phyloP scores from a whole-genome alignment of 805 yeast species.

The Candida ulmi region DNA sequence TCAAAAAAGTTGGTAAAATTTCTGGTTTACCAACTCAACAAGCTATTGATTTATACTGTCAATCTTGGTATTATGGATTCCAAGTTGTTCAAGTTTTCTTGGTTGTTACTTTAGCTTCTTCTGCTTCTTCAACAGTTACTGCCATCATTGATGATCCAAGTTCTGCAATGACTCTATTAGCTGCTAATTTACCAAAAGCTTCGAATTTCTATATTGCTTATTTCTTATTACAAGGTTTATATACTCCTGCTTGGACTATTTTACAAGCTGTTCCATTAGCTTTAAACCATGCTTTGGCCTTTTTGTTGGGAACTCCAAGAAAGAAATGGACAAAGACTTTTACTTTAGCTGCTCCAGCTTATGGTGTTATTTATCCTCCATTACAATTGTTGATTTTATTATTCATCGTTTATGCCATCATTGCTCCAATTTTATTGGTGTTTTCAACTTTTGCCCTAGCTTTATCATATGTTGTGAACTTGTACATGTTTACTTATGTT shows the following conservation, averaged over 20 bases:
- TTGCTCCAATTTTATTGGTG: constrained; percentile 67
- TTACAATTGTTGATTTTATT: constrained; percentile 73
- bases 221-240: constrained; percentile 74
- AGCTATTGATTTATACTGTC: constrained; percentile 74
- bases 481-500: constrained; percentile 63
- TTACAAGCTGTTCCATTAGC: constrained; percentile 72
- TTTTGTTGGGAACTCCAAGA: constrained; percentile 86
- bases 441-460: constrained; percentile 57
- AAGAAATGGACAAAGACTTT: constrained; percentile 80
- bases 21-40: constrained; percentile 71
- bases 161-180: constrained; percentile 68
- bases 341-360: constrained; percentile 58
- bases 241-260: constrained; percentile 69
- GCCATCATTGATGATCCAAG: constrained; percentile 61
- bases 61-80: constrained; percentile 85
- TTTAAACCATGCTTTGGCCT: constrained; percentile 63
- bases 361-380: constrained; percentile 80
- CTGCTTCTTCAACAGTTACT: constrained; percentile 73
- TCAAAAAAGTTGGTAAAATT: constrained; percentile 68
- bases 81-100: constrained; percentile 86
- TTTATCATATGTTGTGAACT: constrained; percentile 54
- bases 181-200: constrained; percentile 78
- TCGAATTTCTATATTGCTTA: constrained; percentile 86
- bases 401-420: constrained; percentile 68
- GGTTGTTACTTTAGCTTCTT: constrained; percentile 77